Percentiles rank a stretch among this genome's conserved stretches.
phyloP scores from a whole-genome alignment of 1,284 basidiomycete species.

The Blastosporella zonata region DNA sequence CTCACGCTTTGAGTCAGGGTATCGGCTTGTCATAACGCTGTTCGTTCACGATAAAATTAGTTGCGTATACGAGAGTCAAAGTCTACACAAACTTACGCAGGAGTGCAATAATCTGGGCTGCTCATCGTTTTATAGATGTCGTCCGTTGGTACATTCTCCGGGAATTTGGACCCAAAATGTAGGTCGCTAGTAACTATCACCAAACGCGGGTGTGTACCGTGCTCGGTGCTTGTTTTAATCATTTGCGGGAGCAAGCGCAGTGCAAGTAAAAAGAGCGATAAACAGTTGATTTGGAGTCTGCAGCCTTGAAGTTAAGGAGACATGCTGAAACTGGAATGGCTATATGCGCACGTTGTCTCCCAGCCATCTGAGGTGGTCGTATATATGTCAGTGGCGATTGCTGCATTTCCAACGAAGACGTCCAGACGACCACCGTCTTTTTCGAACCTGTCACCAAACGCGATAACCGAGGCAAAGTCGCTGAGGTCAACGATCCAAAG shows the following conservation, averaged over 20 bases:
- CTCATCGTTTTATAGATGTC: conserved; percentile 30
- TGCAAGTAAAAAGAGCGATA: background rate
- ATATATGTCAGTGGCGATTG: conserved; percentile 18
- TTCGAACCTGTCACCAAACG: conserved; percentile 33
- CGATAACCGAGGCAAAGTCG: conserved; percentile 33
- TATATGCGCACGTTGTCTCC: conserved; percentile 32
- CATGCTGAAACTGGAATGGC: background rate
- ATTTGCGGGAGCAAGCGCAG: background rate
- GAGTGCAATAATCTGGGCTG: conserved; percentile 29
- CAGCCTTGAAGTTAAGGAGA: background rate
- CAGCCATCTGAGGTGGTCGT: conserved; percentile 33
- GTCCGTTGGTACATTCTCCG: conserved; percentile 19
- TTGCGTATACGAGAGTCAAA: background rate
- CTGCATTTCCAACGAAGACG: conserved; percentile 37
- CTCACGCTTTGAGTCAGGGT: conserved; percentile 34
- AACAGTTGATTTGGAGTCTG: background rate
- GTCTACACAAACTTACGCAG: conserved; percentile 18
- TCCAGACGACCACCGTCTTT: conserved; percentile 35
- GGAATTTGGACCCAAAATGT: conserved; percentile 28
- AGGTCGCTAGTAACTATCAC: conserved; percentile 37
- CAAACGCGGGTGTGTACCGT: conserved; percentile 29
- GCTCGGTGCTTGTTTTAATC: conserved; percentile 28
- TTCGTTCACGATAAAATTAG: too few species aligned
- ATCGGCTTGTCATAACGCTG: conserved; percentile 23
- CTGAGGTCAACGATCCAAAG: conserved; percentile 36